Base-by-base conservation (phyloP, 345 rosid species). In the Arabidopsis suecica region DNA sequence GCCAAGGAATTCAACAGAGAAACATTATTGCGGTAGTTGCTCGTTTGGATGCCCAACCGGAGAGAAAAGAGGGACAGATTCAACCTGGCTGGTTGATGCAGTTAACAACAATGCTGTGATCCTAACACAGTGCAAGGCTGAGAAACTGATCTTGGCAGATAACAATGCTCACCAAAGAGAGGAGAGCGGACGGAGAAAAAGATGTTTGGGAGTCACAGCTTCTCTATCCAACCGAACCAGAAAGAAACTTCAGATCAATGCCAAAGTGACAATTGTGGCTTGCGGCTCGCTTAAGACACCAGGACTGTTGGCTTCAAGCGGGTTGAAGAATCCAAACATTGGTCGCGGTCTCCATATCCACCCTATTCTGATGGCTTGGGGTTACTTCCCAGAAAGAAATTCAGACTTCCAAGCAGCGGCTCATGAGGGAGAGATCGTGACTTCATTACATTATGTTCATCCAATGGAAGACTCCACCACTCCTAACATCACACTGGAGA, bases 51-150 rank as follows among this genome's bases (percentile, higher is more conserved):
- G 93, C 71, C 75, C 68, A 81, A 78, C 82, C 18, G 93, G 89
- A 14, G 91, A 85, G 30, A 90, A 90, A 76, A 84, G 81, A 58
- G 91, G 91, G 2, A 83, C 91, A 18, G 83, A 84, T 50, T 41
- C 63, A 25, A 90, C 93, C 34, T 90, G 96, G 89, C 78, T 88
- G 44, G 88, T 85, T 4, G 93, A 89, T 72, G 96, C 91, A 8
- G 89, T 84, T 41, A 65, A 54, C 62, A 62, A 67, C 51, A 86
- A 83, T n/a, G 88, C 93, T 0, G 85, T 82, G 56, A 86, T 90
- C 37, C 55, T 90, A 44, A 82, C 93, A 58, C 80, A 86, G 56
- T 82, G 86, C 81, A 78, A 80, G 69, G 88, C 91, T 10, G 86
- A 88, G 65, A 86, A 64, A 41, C 71, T 88, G 47, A 73, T 86